These are phyloP conservation scores for Pseudisothecium myosuroides DNA, from an alignment of 225 moss, liverwort and hornwort species.

Conservation along the genomic window DNA sequence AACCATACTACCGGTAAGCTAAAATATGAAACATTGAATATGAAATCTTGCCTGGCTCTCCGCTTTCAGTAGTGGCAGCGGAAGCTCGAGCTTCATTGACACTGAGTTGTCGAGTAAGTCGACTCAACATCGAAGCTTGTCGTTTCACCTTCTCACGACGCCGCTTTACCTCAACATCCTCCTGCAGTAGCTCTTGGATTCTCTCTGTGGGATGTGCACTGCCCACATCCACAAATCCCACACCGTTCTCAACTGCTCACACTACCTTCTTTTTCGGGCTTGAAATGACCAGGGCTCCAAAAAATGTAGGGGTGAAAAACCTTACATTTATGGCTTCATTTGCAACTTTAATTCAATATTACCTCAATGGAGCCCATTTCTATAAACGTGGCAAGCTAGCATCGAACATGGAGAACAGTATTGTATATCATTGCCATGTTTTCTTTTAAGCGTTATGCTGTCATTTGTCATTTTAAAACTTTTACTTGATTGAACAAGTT, in stretches of 20 bases:
- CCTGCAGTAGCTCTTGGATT: conserved; percentile 83
- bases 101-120: conserved; percentile 84
- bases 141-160: conserved; percentile 73
- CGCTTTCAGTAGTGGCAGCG: conserved; percentile 31
- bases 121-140: conserved; percentile 59
- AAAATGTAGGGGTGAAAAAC: background rate
- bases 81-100: conserved; percentile 87
- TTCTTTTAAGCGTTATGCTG: background rate
- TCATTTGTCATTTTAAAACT: background rate
- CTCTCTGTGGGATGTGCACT: conserved; percentile 76
- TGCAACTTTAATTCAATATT: background rate
- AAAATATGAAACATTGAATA: background rate
- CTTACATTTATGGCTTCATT: background rate
- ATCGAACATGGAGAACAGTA: background rate
- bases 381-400: background rate
- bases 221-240: background rate
- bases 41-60: conserved; percentile 27
- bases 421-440: background rate
- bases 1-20: background rate
- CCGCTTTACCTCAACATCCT: conserved; percentile 66
- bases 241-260: background rate
- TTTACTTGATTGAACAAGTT: background rate
- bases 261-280: background rate
- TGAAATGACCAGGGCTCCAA: background rate
- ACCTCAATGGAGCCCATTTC: background rate